Base-by-base conservation (phyloP, 805 yeast genomes). In the Candida caryicola region DNA sequence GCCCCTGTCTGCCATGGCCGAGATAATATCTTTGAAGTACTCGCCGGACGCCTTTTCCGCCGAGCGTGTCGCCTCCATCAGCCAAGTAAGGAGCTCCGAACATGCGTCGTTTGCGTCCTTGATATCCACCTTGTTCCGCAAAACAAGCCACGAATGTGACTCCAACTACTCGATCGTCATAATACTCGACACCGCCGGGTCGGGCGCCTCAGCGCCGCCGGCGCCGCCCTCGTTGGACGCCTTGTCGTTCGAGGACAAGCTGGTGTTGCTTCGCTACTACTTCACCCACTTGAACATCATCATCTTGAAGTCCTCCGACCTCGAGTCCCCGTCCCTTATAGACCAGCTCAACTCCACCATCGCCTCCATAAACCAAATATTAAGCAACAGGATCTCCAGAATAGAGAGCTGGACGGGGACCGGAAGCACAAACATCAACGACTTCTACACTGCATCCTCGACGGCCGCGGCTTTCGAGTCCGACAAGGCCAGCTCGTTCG, bases 331-430 rank as follows among this genome's bases (percentile, higher is more conserved):
- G 19, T 17, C 33, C 18, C 17, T 40, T 21, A 46, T 46, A 7
- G 37, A 33, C 9, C 44, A 47, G 36, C 43, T 55, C 33, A 51
- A 57, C 44, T 37, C 23, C 6, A 50, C 50, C 19, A 53, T 63
- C 14, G 43, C 26, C 13, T 44, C 52, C 31, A 55, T 62, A 30
- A 52, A 54, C 21, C 26, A 45, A 9, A 45, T 59, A 31, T 51
- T 66, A 8, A 42, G 53, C 17, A 54, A 60, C 36, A 51, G 74
- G 33, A 58, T 68, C 34, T 35, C 59, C n/a, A 53, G 69, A 37
- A 62, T 73, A 44, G 60, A 71, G 54, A 59, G 63, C 13, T 68
- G 73, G 73, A 67, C 72, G 1, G 73, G 72, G 13, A 64, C 70
- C 7, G 60, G 64, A 3, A 35, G 41, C 4, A 29, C 37, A 26